Percentiles rank a stretch among this genome's conserved stretches.
Evolutionary conservation across 495 filamentous ascomycete species (phyloP).

Genomic region (Lasiosphaeria hispida): DNA sequence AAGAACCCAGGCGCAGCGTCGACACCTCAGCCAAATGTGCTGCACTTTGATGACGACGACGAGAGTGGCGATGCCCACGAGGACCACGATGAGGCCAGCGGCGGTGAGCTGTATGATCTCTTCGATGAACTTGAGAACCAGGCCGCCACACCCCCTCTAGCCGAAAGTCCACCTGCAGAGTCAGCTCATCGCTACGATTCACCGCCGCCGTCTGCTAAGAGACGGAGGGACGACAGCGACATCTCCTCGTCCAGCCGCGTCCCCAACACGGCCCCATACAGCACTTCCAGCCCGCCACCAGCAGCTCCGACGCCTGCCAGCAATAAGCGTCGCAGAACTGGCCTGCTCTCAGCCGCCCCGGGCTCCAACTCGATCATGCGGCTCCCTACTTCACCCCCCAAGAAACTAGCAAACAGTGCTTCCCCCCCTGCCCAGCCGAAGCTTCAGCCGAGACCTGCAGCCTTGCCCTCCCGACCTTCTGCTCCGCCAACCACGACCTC

Average conservation of each 20-base stretch:
- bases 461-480: too few species aligned
- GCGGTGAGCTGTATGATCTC: constrained; percentile 14
- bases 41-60: constrained; percentile 26
- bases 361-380: constrained; percentile 16
- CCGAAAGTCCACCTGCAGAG: not conserved
- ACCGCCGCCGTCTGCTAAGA: not conserved
- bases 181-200: not conserved
- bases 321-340: not conserved
- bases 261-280: not conserved
- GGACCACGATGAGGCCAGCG: not conserved
- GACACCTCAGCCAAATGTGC: constrained; percentile 8
- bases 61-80: not conserved
- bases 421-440: not conserved
- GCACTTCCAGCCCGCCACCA: not conserved
- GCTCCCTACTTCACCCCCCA: not conserved
- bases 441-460: not conserved
- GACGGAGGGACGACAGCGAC: not conserved
- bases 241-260: not conserved
- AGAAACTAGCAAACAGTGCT: not conserved
- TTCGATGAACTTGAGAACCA: constrained; percentile 14
- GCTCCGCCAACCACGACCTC: too few species aligned
- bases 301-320: not conserved
- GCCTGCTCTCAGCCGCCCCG: constrained; percentile 17
- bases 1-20: constrained; percentile 15
- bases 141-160: not conserved